Conservation (phyloP, 805 yeast genomes). For the Cyberlindnera petersonii region DNA sequence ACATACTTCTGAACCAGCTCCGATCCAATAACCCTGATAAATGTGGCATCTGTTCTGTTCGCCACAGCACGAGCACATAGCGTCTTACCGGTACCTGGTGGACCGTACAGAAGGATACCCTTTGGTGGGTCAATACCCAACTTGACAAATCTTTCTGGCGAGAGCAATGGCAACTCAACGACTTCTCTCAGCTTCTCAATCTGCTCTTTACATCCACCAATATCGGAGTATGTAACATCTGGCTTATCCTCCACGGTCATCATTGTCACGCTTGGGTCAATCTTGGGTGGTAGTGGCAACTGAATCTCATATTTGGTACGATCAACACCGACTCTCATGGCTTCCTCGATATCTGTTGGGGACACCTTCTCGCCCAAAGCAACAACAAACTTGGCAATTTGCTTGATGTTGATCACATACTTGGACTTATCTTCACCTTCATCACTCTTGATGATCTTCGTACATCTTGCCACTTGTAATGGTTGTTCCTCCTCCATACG, state of each 20-base stretch:
- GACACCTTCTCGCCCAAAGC: slow-evolving; percentile 95
- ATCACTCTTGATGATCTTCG: slow-evolving; percentile 78
- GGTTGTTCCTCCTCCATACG: slow-evolving; percentile 93
- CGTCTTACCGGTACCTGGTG: slow-evolving; percentile 99
- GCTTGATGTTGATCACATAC: slow-evolving; percentile 95
- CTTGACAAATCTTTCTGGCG: slow-evolving; percentile 95
- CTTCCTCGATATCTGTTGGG: slow-evolving; percentile 98
- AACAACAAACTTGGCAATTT: slow-evolving; percentile 96
- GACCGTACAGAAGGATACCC: slow-evolving; percentile 94
- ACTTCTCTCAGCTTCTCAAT: slow-evolving; percentile 95
- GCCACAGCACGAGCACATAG: slow-evolving; percentile 99
- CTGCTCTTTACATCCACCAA: slow-evolving; percentile 98
- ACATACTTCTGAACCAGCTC: slow-evolving; percentile 97
- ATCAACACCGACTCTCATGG: slow-evolving; percentile 99
- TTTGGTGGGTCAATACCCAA: slow-evolving; percentile 99
- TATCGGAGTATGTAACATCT: slow-evolving; percentile 96
- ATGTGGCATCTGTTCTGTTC: slow-evolving; percentile 97
- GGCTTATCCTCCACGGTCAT: slow-evolving; percentile 99
- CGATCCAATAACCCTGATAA: slow-evolving; percentile 96
- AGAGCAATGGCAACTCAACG: slow-evolving; percentile 86
- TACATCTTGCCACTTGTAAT: slow-evolving; percentile 96
- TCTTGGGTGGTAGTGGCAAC: slow-evolving; percentile 94
- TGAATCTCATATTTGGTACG: slow-evolving; percentile 95
- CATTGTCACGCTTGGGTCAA: slow-evolving; percentile 98
- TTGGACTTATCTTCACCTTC: slow-evolving; percentile 77